Evolutionary conservation across 352 stramenopile species (phyloP), one percentile per base, ranked within the genome.

Genomic region (Pythium aristosporum): DNA sequence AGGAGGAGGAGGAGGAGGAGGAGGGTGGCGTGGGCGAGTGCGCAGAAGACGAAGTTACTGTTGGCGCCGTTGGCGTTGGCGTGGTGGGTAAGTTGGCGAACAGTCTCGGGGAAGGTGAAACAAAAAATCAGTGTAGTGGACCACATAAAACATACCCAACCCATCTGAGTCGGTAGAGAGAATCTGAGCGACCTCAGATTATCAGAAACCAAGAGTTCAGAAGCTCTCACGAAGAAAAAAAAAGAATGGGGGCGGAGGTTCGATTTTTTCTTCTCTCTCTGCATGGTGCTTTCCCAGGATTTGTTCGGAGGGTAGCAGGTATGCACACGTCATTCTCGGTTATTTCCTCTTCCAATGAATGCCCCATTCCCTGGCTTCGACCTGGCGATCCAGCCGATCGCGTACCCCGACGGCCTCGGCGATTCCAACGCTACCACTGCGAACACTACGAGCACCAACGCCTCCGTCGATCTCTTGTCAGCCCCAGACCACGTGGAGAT

Each of bases 111-210:
- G 25, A 30, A 30, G 25, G 25, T 30, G 25, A 41, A 55, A 23
- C 25, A 39, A 48, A 48, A 48, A 48, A 48, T 48, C 42, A 48
- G 48, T 55, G 48, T 18, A 16, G 48, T 55, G 48, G 48, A 55
- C 48, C 48, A 55, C 48, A 55, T 28, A 18, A 42, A 28, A 42
- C 2, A 42, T 18, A 42, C 10, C 10, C 11, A 18, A 42, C 37
- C 11, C 37, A 42, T 42, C 37, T 42, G 37, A 42, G 4, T 42
- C 15, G 37, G 10, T 16, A 42, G 37, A 42, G 37, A 18, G 10
- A 42, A 42, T 42, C 15, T 42, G 37, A 6, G 37, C 15, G 11
- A 16, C n/a, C 13, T 48, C 42, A 48, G 42, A 48, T 48, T 16
- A 3, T 18, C 11, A 42, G 37, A 42, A 42, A 42, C 12, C 12